Percentiles rank a stretch among this genome's conserved stretches.
Conservation (phyloP, 495 filamentous ascomycete genomes). For the Geoglossum glabrum region DNA sequence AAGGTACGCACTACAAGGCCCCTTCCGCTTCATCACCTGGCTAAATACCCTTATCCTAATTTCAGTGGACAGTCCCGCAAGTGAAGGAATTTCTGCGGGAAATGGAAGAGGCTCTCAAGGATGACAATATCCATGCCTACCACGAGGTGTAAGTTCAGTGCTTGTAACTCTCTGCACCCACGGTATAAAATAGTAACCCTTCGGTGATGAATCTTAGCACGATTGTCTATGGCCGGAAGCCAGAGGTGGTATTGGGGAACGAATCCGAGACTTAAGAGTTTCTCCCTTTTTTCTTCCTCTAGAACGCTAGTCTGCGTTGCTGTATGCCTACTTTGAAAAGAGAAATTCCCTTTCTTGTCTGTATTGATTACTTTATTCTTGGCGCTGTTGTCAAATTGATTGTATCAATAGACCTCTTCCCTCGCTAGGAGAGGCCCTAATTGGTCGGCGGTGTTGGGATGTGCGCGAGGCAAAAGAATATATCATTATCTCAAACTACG, state of each 20-base stretch:
- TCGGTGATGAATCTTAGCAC: neutral
- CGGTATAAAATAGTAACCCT: neutral
- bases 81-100: conserved; percentile 10
- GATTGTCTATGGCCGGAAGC: neutral
- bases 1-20: conserved; percentile 5
- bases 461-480: neutral
- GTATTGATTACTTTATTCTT: neutral
- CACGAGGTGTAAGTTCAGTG: conserved; percentile 10
- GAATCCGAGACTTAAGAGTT: neutral
- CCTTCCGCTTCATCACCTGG: neutral
- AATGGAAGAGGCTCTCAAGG: conserved; percentile 7
- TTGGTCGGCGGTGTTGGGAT: neutral
- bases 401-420: neutral
- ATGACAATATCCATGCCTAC: conserved; percentile 12
- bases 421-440: neutral
- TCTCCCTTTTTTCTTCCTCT: neutral
- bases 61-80: conserved; percentile 11
- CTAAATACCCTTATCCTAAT: neutral
- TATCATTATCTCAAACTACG: no score
- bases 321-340: no score
- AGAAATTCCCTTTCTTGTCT: no score
- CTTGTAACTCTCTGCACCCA: neutral
- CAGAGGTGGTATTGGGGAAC: neutral
- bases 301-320: neutral
- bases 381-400: neutral